Conservation (phyloP, 2,329 filamentous ascomycete genomes). For the Ceratocystis lukuohia region DNA sequence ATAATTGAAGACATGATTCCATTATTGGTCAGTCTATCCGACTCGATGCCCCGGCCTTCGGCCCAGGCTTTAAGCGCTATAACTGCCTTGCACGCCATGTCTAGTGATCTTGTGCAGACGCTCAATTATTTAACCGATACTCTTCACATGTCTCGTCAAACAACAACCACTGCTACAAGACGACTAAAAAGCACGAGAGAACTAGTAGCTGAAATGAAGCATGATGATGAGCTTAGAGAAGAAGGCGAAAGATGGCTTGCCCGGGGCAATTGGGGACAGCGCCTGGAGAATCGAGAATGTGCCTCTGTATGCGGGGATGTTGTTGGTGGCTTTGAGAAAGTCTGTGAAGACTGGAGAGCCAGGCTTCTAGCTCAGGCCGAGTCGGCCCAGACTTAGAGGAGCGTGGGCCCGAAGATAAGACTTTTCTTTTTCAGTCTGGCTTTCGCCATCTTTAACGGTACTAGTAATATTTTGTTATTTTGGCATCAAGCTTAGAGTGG, state of each 20-base stretch:
- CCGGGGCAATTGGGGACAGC: conserved; percentile 68
- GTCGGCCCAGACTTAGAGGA: conserved; percentile 29
- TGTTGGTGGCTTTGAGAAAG: conserved; percentile 80
- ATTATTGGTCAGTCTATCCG: conserved; percentile 49
- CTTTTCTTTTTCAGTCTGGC: background rate
- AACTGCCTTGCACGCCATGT: conserved; percentile 54
- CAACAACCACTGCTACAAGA: conserved; percentile 66
- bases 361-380: conserved; percentile 56
- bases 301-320: conserved; percentile 76
- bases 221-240: conserved; percentile 69
- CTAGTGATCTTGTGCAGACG: conserved; percentile 60
- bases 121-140: conserved; percentile 81
- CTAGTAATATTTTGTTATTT: background rate
- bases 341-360: conserved; percentile 73
- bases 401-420: too few relatives aligned
- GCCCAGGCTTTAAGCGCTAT: conserved; percentile 53
- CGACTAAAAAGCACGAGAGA: conserved; percentile 71
- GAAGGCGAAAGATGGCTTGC: conserved; percentile 73
- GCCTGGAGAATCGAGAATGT: conserved; percentile 64
- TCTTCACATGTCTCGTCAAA: conserved; percentile 85
- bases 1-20: conserved; percentile 57
- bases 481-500: background rate
- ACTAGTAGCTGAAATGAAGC: conserved; percentile 69
- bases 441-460: background rate
- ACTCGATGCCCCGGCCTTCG: conserved; percentile 52